phyloP scores from a whole-genome alignment of 208 protist genomes.

The Kentomonas sorsogonicus region DNA sequence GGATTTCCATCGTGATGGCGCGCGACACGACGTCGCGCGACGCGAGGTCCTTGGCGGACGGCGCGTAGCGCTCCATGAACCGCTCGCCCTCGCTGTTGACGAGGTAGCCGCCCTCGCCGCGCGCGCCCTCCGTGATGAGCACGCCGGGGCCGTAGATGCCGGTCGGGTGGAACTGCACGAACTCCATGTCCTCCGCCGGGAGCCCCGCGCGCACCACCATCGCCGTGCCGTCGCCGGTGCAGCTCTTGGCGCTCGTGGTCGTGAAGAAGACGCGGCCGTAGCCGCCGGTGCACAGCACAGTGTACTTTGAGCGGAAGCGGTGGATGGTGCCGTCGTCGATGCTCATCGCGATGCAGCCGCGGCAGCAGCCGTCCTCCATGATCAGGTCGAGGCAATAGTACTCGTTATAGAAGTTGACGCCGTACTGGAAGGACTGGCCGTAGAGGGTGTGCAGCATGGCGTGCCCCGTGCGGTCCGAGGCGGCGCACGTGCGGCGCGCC shows the following conservation, averaged over 20 bases:
- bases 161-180: constrained; percentile 99
- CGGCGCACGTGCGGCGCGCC: constrained; percentile 95
- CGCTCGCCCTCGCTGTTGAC: constrained; percentile 98
- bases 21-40: constrained; percentile 99
- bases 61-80: constrained; percentile 98
- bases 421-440: constrained; percentile 95
- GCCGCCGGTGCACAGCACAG: constrained; percentile 97
- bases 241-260: constrained; percentile 98
- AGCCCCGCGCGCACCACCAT: constrained; percentile 98
- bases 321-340: constrained; percentile 98
- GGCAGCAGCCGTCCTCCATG: constrained; percentile 96
- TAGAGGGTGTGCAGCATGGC: constrained; percentile 99
- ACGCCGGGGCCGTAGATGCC: constrained; percentile 98
- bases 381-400: constrained; percentile 99
- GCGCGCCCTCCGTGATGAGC: constrained; percentile 98
- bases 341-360: constrained; percentile 95
- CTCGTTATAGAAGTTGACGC: constrained; percentile 98
- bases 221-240: constrained; percentile 98
- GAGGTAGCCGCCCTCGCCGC: constrained; percentile 97
- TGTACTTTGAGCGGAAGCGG: constrained; percentile 96
- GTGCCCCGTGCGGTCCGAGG: constrained; percentile 98
- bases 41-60: constrained; percentile 98
- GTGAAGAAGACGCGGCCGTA: constrained; percentile 97
- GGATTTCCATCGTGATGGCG: constrained; percentile 98
- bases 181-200: constrained; percentile 97